Evolutionary conservation across 257 asterid species (phyloP), one percentile per base, ranked within the genome.

Genomic region (Primulina tabacum): DNA sequence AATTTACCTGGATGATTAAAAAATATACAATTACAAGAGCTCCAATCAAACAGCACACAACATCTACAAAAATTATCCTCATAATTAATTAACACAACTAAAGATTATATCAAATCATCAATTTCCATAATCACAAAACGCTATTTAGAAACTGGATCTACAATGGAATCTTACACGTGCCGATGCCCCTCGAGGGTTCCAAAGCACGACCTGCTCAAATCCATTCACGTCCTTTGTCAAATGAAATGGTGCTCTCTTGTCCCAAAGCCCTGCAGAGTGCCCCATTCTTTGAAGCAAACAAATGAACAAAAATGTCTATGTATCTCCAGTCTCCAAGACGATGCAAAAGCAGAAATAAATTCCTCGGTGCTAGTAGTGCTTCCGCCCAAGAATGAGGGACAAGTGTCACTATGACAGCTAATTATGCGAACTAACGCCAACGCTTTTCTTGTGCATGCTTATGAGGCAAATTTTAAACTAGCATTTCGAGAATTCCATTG

Each of bases 141-240:
- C 18, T 7, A 52, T 74, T 67, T 34, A 10, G 60, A 57, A 50
- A 50, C 20, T 59, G 24, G 63, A 76, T 33, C 64, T 71, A 65
- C 18, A 34, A 59, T 34, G 52, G 71, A 73, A 80, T 81, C 91
- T 80, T 72, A 93, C 99, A 82, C 87, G 80, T 5, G 89, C 95
- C 56, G 92, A 93, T 1, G 99, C 92, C 35, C 99, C 99, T 24
- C 74, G 88, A 75, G 87, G 86, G 76, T 79, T 93, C 75, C 95
- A 81, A 67, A 93, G 96, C 73, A 84, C 75, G 60, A 93, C 88
- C 82, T 88, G 98, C 32, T 85, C 94, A 53, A 88, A 84, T 81
- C 98, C 98, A 76, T 87, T 90, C 90, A 89, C 81, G 53, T 89
- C 97, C 77, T 88, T 93, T 3, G 88, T 83, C 55, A 88, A 57